Evolutionary conservation across 1,139 yeast genomes (phyloP).

Genomic region (Blastobotrys proliferans): DNA sequence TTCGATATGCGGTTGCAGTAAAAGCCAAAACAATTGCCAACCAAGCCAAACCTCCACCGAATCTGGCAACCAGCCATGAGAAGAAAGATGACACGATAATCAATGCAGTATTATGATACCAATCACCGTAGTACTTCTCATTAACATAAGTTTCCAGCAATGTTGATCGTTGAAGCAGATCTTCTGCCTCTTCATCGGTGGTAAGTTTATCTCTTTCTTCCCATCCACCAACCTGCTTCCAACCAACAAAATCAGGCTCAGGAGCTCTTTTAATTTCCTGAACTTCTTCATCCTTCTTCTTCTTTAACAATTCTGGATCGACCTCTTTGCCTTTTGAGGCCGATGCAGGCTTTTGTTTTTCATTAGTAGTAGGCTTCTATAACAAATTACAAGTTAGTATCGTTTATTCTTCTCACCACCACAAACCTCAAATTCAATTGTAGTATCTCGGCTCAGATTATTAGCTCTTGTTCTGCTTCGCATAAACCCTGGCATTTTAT

Average conservation of each 20-base stretch:
- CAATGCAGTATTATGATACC: conserved; percentile 85
- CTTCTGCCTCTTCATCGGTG: conserved; percentile 56
- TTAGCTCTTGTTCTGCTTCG: too few species aligned
- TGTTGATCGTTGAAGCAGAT: conserved; percentile 63
- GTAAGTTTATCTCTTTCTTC: conserved; percentile 63
- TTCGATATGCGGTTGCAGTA: conserved; percentile 67
- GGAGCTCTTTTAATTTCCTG: conserved; percentile 11
- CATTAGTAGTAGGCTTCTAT: too few species aligned
- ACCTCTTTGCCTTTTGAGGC: conserved; percentile 12
- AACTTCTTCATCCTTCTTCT: conserved; percentile 13
- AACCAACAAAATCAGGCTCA: conserved; percentile 49
- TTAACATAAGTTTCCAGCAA: conserved; percentile 69
- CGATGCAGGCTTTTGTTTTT: neutral
- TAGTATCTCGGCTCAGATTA: too few species aligned
- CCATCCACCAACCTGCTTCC: conserved; percentile 94
- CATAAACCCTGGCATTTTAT: too few species aligned
- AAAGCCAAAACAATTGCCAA: conserved; percentile 64
- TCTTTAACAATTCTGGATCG: conserved; percentile 9
- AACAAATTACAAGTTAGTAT: too few species aligned
- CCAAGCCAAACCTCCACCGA: conserved; percentile 74
- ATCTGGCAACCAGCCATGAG: conserved; percentile 77
- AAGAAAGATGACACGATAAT: conserved; percentile 60
- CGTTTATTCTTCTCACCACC: too few species aligned
- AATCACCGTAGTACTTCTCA: conserved; percentile 76
- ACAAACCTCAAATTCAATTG: too few species aligned